Percentiles rank a stretch among this genome's conserved stretches.
These are phyloP conservation scores for Psilocybe cyanescens DNA, from an alignment of 768 basidiomycete genomes.

Conservation along the genomic window DNA sequence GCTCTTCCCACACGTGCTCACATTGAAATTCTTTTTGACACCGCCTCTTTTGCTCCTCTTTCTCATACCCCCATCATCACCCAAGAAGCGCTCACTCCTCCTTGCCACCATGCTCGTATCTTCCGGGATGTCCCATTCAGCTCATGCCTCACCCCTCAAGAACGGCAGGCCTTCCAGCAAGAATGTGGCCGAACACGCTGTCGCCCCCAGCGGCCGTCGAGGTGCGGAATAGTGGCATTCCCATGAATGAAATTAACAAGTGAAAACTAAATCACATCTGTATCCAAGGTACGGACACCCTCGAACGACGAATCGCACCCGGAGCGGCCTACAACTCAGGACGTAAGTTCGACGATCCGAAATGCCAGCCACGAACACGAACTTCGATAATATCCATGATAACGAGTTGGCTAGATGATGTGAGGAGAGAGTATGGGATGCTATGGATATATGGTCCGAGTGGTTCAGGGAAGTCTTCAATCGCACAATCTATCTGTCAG, in stretches of 20 bases:
- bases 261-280: neutral
- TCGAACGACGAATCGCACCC: conserved; percentile 30
- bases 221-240: conserved; percentile 14
- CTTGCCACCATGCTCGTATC: conserved; percentile 8
- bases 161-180: conserved; percentile 9
- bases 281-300: conserved; percentile 26
- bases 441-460: conserved; percentile 31
- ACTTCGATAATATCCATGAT: conserved; percentile 24
- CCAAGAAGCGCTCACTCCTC: conserved; percentile 22
- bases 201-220: conserved; percentile 24
- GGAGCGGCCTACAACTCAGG: conserved; percentile 30
- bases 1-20: conserved; percentile 12
- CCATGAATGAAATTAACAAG: neutral
- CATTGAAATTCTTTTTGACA: neutral
- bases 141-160: conserved; percentile 5
- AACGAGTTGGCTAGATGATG: conserved; percentile 24
- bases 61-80: conserved; percentile 17
- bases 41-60: conserved; percentile 1
- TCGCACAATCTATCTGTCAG: conserved; percentile 27
- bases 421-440: conserved; percentile 24
- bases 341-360: conserved; percentile 25
- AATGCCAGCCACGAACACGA: conserved; percentile 27
- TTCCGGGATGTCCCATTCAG: conserved; percentile 8
- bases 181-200: conserved; percentile 11
- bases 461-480: conserved; percentile 28